These are phyloP conservation scores for Talaromyces sp. DNA, from an alignment of 2,329 filamentous ascomycete species.

Conservation along the genomic window DNA sequence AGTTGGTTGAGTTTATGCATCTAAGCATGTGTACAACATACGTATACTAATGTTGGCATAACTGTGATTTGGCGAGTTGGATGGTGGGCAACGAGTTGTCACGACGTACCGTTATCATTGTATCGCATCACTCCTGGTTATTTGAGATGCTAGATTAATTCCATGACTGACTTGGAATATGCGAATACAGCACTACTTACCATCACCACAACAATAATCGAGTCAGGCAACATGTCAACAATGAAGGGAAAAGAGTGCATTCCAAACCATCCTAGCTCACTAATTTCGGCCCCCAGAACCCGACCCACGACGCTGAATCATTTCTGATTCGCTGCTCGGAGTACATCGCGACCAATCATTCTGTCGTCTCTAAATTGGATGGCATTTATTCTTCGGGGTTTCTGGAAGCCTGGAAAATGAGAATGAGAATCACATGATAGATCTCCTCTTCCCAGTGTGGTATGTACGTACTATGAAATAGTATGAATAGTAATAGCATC, in stretches of 20 bases:
- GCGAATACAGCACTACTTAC: background rate
- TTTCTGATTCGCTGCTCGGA: background rate
- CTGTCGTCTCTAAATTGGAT: background rate
- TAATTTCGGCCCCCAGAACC: background rate
- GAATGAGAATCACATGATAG: background rate
- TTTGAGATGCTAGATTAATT: no score
- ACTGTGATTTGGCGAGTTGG: background rate
- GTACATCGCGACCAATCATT: background rate
- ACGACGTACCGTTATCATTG: background rate
- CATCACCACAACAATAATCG: background rate
- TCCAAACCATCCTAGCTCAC: background rate
- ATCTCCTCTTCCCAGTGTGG: background rate
- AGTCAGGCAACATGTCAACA: background rate
- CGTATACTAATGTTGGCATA: background rate
- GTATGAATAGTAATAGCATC: no score
- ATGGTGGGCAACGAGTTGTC: background rate
- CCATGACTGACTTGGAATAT: background rate
- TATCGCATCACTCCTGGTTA: background rate
- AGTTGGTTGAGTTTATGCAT: background rate
- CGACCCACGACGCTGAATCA: background rate
- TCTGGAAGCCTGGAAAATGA: background rate
- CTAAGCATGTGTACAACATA: background rate
- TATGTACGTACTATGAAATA: background rate
- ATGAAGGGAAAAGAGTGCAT: background rate
- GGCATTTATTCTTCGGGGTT: background rate